Percentiles rank a stretch among this genome's conserved stretches.
phyloP scores from a whole-genome alignment of 768 basidiomycete genomes.

The Pulveroboletus sp. region DNA sequence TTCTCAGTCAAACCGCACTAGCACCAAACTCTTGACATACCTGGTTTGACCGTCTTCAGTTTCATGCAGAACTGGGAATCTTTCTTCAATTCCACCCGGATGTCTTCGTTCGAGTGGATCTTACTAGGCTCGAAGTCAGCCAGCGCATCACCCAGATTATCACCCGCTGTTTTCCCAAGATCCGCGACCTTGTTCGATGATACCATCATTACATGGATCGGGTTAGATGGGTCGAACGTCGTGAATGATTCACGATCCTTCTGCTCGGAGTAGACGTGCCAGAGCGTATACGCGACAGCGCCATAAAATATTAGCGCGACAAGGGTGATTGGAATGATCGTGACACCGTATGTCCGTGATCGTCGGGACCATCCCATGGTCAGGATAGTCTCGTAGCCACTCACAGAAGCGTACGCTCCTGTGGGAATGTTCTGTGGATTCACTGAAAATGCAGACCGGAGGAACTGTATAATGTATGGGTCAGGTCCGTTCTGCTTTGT shows the following conservation, averaged over 20 bases:
- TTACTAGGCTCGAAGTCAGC: background rate
- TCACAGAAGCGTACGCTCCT: background rate
- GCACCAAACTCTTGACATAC: too few relatives aligned
- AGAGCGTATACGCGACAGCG: slow-evolving; percentile 8
- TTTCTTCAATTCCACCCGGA: slow-evolving; percentile 1
- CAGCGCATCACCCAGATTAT: background rate
- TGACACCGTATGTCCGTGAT: background rate
- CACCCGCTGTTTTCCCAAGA: background rate
- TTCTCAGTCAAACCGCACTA: too few relatives aligned
- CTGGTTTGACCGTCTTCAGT: too few relatives aligned
- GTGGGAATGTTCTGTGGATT: background rate
- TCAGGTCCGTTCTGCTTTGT: background rate
- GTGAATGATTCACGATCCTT: background rate
- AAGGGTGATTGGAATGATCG: slow-evolving; percentile 1
- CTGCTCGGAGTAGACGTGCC: background rate
- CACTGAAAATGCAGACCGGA: slow-evolving; percentile 9
- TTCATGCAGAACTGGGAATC: too few relatives aligned
- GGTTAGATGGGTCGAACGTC: slow-evolving; percentile 6
- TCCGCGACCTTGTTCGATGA: background rate
- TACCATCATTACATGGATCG: slow-evolving; percentile 3
- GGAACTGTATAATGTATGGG: background rate
- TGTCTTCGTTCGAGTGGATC: background rate
- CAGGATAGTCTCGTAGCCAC: background rate
- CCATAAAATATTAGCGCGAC: slow-evolving; percentile 4
- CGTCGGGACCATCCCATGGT: slow-evolving; percentile 4